Evolutionary conservation across 257 asterid species (phyloP), one percentile per base, ranked within the genome.

Genomic region (Solanum medicagineum): DNA sequence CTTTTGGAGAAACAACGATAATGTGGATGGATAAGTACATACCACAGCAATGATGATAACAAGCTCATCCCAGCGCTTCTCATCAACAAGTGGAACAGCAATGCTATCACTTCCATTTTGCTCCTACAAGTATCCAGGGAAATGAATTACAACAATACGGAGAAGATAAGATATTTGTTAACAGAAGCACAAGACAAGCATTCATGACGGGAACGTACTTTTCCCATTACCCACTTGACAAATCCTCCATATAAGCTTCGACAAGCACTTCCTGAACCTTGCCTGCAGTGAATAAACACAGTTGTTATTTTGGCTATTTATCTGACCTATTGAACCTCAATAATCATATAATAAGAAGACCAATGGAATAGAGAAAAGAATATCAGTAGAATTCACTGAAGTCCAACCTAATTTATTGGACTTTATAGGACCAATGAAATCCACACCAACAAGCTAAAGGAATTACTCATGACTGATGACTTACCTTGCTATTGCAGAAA

Each of bases 211-310:
- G 73, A 26, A 87, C 90, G 6, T 92, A 97, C 99, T 85, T 93
- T 92, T 89, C 98, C 98, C 99, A 97, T 97, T 86, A 89, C 89
- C 99, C 99, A 97, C 94, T 97, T 95, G 84, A 94, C 99, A 92
- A 97, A 97, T 88, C 99, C 99, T 85, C 98, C 99, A 90, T 80
- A 96, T 81, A 96, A 90, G 86, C 99, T 95, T 88, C 98, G 98
- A 85, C 99, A 97, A 86, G 98, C 98, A 91, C 99, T 97, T 91
- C 99, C 98, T 20, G 99, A 95, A 77, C 97, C 95, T 91, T 92
- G 97, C 89, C 97, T 93, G 91, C 59, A 70, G 83, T 80, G 75
- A 83, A 86, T 36, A 86, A 40, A 54, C 22, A 75, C 20, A 83
- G 42, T 10, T 32, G 73, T 80, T 84, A 85, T 81, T 75, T 74